Base-by-base conservation (phyloP, 768 basidiomycete species). In the Lyophyllum decastes region DNA sequence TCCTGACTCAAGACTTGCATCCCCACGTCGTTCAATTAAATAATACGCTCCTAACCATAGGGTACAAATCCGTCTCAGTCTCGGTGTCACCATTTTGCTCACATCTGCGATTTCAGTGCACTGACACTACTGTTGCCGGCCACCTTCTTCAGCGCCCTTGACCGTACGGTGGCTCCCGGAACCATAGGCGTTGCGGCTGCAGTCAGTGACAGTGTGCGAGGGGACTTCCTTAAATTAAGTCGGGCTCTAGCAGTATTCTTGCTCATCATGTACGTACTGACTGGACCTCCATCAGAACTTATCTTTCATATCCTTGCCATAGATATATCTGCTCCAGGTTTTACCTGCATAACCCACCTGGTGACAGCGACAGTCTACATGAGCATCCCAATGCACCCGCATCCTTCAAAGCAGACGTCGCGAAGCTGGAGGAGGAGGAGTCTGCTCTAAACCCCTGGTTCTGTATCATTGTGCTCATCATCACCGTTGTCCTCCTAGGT, bases 321-420 rank as follows among this genome's bases (percentile, higher is more conserved):
- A 87, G 88, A 27, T 89, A 91, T 62, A 63, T 89, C 21, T 78
- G 74, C 56, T 89, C 88, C 11, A 81, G 89, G 14, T 73, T 90
- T 22, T 91, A 82, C 70, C 66, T 89, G 30, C 85, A 88, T 70
- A 80, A 89, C 62, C 88, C 88, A 9, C 88, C 88, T 1, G 87
- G 87, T 2, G 76, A 83, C 6, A 76, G 75, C 26, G 78, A 83
- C 52, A 73, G 70, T 16, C 71, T 82, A 19, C 64, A 68, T 8
- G 67, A 75, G 8, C 73, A 75, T 46, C 75, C 80, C 2, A 71
- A 81, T 44, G 81, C 82, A 2, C 81, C 83, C 17, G 68, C 70
- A 24, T 75, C 77, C 7, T 68, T 84, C 21, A 76, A 74, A 57
- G 72, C 78, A 6, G 74, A 79, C 48, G 70, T 76, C 12, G 68